Conservation (phyloP, 169 alveolate species). For the Theileria sp. region DNA sequence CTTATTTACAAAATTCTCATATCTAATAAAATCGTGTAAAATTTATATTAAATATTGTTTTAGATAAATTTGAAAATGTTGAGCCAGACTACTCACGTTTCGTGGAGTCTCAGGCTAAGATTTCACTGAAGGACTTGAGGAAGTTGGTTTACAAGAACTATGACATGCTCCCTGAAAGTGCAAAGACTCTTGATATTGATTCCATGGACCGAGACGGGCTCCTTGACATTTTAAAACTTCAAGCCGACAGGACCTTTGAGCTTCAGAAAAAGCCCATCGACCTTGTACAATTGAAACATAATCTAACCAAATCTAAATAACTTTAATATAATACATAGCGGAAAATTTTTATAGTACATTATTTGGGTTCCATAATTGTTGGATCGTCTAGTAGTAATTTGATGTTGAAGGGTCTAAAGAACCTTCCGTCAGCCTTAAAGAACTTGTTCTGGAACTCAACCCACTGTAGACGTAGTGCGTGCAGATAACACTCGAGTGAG, state of each 20-base stretch:
- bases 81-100: constrained; percentile 47
- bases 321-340: not conserved
- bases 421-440: constrained; percentile 97
- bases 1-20: not conserved
- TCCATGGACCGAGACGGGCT: constrained; percentile 49
- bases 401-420: constrained; percentile 85
- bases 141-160: constrained; percentile 50
- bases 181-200: constrained; percentile 44
- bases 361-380: constrained; percentile 18
- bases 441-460: constrained; percentile 99
- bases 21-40: not conserved
- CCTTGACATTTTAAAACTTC: constrained; percentile 47
- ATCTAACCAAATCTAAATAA: constrained; percentile 20
- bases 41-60: not conserved
- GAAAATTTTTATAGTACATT: not conserved
- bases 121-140: constrained; percentile 51
- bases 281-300: constrained; percentile 48
- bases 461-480: constrained; percentile 99
- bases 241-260: constrained; percentile 49
- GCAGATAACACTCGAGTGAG: constrained; percentile 97
- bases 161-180: constrained; percentile 60
- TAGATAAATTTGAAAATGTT: constrained; percentile 36
- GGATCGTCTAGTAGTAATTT: constrained; percentile 47
- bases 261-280: constrained; percentile 56
- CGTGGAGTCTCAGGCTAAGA: constrained; percentile 40